Conservation (phyloP, 495 filamentous ascomycete species). For the Hypomontagnella monticulosa region DNA sequence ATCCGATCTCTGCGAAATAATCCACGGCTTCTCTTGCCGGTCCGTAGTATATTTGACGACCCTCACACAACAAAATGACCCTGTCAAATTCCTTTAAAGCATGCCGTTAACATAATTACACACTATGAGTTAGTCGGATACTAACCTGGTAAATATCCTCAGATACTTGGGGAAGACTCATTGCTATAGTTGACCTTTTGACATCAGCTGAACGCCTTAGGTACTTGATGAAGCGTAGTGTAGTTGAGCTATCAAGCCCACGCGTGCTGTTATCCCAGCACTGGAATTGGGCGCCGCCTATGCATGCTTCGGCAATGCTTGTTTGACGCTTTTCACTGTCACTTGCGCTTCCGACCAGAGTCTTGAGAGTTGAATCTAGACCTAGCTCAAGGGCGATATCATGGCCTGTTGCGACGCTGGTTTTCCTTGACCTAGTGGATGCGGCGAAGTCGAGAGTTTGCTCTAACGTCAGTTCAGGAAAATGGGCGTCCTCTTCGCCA, state of each 20-base stretch:
- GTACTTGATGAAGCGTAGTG: constrained; percentile 59
- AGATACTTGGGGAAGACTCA: constrained; percentile 79
- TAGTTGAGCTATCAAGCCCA: constrained; percentile 62
- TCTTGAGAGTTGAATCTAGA: constrained; percentile 76
- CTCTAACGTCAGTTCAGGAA: constrained; percentile 68
- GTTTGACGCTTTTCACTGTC: constrained; percentile 62
- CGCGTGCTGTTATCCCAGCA: constrained; percentile 62
- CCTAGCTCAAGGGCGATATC: constrained; percentile 68
- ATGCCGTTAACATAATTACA: constrained; percentile 13
- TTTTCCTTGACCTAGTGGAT: constrained; percentile 16
- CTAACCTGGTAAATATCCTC: constrained; percentile 70
- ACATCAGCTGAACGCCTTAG: constrained; percentile 63
- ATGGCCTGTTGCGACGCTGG: constrained; percentile 56
- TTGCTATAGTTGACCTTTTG: constrained; percentile 61
- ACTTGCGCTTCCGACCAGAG: constrained; percentile 79
- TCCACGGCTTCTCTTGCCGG: constrained; percentile 59
- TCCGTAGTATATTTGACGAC: constrained; percentile 73
- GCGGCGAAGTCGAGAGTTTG: constrained; percentile 67
- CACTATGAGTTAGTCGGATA: not conserved
- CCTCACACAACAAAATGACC: constrained; percentile 68
- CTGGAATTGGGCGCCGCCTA: constrained; percentile 48
- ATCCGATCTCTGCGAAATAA: constrained; percentile 69
- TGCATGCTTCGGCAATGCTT: constrained; percentile 54
- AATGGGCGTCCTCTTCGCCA: constrained; percentile 69
- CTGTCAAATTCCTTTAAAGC: constrained; percentile 62